Percentiles rank a stretch among this genome's conserved stretches.
These are phyloP conservation scores for Achaetomium macrosporum DNA, from an alignment of 2,329 filamentous ascomycete genomes.

Conservation along the genomic window DNA sequence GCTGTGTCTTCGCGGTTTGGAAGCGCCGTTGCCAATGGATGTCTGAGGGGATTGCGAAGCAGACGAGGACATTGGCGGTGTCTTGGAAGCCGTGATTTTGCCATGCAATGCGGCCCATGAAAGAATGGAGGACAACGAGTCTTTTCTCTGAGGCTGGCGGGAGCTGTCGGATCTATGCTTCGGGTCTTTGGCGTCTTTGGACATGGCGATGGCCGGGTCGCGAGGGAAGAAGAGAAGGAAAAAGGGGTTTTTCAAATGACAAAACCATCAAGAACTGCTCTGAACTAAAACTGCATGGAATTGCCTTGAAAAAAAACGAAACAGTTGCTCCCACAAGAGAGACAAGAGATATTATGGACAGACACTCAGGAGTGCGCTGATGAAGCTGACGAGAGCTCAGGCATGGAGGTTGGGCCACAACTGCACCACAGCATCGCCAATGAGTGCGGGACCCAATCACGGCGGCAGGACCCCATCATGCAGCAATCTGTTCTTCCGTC, in stretches of 20 bases:
- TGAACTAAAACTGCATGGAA: conserved; percentile 2
- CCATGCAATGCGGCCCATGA: conserved; percentile 23
- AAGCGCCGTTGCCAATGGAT: conserved; percentile 2
- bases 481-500: conserved; percentile 17
- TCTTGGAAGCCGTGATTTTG: conserved; percentile 13
- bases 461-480: conserved; percentile 20
- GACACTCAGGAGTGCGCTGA: conserved; percentile 10
- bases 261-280: conserved; percentile 15
- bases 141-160: conserved; percentile 23
- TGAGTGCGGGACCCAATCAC: conserved; percentile 24
- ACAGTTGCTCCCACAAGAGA: conserved; percentile 12
- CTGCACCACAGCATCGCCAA: conserved; percentile 16
- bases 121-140: conserved; percentile 24
- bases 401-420: conserved; percentile 27
- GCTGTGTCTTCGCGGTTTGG: conserved; percentile 24
- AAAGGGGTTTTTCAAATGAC: conserved; percentile 8
- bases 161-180: conserved; percentile 18
- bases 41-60: conserved; percentile 5
- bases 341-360: not conserved
- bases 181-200: conserved; percentile 18
- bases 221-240: conserved; percentile 11
- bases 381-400: conserved; percentile 16
- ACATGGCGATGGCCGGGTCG: conserved; percentile 16
- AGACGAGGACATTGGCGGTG: conserved; percentile 6
- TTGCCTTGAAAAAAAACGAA: conserved; percentile 6